A percentile compares a stretch with the other conserved stretches of the same genome.
These are phyloP conservation scores for Corylus heterophylla DNA, from an alignment of 306 rosid species.

Conservation along the genomic window DNA sequence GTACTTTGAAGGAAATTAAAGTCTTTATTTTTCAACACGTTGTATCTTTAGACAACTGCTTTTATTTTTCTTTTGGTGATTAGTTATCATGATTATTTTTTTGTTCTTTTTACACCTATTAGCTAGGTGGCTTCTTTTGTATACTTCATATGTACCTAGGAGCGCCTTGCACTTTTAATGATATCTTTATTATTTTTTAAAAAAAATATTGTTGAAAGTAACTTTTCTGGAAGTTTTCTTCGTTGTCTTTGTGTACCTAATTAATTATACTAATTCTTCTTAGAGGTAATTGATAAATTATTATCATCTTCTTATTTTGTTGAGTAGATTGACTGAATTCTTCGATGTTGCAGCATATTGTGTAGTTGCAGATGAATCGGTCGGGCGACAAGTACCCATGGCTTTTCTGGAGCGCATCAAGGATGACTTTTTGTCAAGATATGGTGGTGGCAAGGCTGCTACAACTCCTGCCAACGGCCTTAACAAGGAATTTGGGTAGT, in stretches of 20 bases:
- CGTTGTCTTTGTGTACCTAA: neutral
- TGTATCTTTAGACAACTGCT: no score
- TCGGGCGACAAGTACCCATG: conserved; percentile 91
- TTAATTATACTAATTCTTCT: neutral
- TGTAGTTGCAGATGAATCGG: conserved; percentile 83
- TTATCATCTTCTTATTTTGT: neutral
- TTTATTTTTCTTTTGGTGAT: no score
- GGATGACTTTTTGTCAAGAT: conserved; percentile 80
- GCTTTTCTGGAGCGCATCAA: conserved; percentile 88
- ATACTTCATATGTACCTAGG: no score
- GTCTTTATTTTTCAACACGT: no score
- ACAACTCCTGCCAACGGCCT: conserved; percentile 84
- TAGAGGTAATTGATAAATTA: neutral
- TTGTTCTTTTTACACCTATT: no score
- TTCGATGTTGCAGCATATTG: conserved; percentile 71
- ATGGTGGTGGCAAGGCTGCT: conserved; percentile 85
- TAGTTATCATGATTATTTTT: no score
- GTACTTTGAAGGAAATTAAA: no score
- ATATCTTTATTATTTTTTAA: no score
- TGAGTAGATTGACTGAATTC: neutral
- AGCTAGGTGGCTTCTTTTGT: no score
- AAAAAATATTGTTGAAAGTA: no score
- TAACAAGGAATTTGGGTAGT: conserved; percentile 92
- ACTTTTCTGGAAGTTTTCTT: neutral
- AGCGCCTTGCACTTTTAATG: no score